Conservation (phyloP, 129 eudicot genomes). For the Helianthus annuus region DNA sequence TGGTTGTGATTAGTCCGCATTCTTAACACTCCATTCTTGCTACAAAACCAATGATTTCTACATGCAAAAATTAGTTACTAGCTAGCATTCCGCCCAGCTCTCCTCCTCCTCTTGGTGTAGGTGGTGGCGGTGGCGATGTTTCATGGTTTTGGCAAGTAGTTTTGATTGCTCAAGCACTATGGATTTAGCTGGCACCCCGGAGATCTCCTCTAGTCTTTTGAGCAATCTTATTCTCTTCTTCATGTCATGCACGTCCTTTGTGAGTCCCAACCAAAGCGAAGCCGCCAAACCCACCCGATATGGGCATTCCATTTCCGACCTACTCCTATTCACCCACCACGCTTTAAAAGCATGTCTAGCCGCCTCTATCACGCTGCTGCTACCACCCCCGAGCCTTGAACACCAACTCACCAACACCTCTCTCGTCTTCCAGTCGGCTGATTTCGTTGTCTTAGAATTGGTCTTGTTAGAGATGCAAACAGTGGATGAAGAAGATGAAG, state of each 20-base stretch:
- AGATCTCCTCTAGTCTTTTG: conserved; percentile 46
- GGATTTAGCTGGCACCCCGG: conserved; percentile 65
- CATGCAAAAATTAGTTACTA: too few relatives aligned
- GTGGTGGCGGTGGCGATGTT: too few relatives aligned
- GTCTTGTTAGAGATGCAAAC: background rate
- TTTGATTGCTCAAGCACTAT: conserved; percentile 38
- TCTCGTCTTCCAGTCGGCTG: conserved; percentile 32
- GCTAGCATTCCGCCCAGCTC: conserved; percentile 49
- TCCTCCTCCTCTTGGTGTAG: conserved; percentile 32
- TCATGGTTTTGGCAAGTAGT: conserved; percentile 25
- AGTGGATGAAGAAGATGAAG: conserved; percentile 7
- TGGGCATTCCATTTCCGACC: conserved; percentile 20
- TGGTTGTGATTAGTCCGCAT: too few relatives aligned
- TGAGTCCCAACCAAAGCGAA: conserved; percentile 54
- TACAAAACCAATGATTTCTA: too few relatives aligned
- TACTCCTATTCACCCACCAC: conserved; percentile 17
- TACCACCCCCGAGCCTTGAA: background rate
- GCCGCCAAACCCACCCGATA: conserved; percentile 52
- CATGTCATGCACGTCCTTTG: background rate
- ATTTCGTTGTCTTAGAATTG: background rate
- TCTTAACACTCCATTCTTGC: too few relatives aligned
- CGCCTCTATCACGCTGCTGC: conserved; percentile 16
- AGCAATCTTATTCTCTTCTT: conserved; percentile 3
- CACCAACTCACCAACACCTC: conserved; percentile 55
- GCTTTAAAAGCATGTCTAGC: conserved; percentile 30